Evolutionary conservation across 768 basidiomycete genomes (phyloP).

Genomic region (Macrolepiota fuliginosa): DNA sequence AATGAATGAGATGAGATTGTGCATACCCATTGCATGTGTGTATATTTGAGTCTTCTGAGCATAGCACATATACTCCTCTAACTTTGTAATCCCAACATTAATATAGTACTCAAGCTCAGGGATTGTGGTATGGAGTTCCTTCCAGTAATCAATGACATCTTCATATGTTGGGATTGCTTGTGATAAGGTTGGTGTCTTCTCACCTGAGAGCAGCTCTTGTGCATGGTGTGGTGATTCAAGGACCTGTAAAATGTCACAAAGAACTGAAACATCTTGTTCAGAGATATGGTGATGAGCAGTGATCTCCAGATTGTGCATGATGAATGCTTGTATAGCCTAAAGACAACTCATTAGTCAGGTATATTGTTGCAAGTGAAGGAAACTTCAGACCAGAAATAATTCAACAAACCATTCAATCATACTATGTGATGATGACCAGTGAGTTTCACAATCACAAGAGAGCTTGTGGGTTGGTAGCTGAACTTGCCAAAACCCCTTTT

Average conservation of each 20-base stretch:
- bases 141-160: constrained; percentile 20
- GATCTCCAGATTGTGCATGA: constrained; percentile 17
- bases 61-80: constrained; percentile 26
- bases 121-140: constrained; percentile 13
- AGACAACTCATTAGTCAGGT: too few relatives aligned
- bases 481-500: constrained; percentile 9
- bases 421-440: constrained; percentile 29
- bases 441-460: constrained; percentile 23
- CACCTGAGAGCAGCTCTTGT: constrained; percentile 32
- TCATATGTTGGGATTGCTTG: constrained; percentile 31
- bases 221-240: constrained; percentile 18
- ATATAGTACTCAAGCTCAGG: constrained; percentile 26
- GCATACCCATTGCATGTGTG: too few relatives aligned
- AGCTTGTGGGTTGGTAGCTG: constrained; percentile 19
- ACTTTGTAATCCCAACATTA: constrained; percentile 23
- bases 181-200: constrained; percentile 32
- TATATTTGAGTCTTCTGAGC: too few relatives aligned
- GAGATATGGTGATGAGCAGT: constrained; percentile 14
- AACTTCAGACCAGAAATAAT: constrained; percentile 28
- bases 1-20: too few relatives aligned
- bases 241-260: constrained; percentile 26
- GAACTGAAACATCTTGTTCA: constrained; percentile 15
- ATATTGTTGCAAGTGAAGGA: neutral
- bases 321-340: neutral
- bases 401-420: constrained; percentile 29